Evolutionary conservation across 169 alveolate genomes (phyloP), one percentile per base, ranked within the genome.

Genomic region (Cryptosporidium meleagridis): DNA sequence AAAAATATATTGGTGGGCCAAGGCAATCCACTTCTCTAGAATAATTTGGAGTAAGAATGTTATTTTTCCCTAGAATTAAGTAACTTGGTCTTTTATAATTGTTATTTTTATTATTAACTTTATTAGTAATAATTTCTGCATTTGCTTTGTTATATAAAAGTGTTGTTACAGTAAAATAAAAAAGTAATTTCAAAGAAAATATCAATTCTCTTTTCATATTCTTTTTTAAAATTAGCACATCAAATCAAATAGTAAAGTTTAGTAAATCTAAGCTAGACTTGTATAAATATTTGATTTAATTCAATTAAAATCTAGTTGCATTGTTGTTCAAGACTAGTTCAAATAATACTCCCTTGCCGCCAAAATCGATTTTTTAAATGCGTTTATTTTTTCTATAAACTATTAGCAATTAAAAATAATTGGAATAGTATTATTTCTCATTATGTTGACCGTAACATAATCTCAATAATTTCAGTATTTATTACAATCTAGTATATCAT

Each of bases 11-110:
- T 31, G 69, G 67, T n/a, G 67, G 69, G 26, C 85, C 51, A 7
- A 51, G 26, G 52, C 85, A 71, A 45, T 31, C 12, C 3, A 52
- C 52, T 31, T 71, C 85, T 52, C 7, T 26, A 51, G 68, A 71
- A 71, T 71, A 53, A 35, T 71, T n/a, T 71, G 85, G 85, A 45
- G 85, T 71, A 12, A 71, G 41, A 23, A 71, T 26, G 31, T 52
- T 53, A 16, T 71, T 71, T 45, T 71, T 71, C 33, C 51, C 69
- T 5, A 52, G 26, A 2, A 69, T 23, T 21, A 69, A n/a, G n/a
- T 39, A 69, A 0, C 58, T 69, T 23, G 84, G 84, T 9, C 84
- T 69, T 23, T 16, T 69, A 0, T 16, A 6, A 10, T 41, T 41
- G 44, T 69, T 69, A n/a, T 6, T 37, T 31, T 65, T 37, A 26